Percentiles rank a stretch among this genome's conserved stretches.
Evolutionary conservation across 2,329 filamentous ascomycete species (phyloP).

Genomic region (Fusarium liriodendri): DNA sequence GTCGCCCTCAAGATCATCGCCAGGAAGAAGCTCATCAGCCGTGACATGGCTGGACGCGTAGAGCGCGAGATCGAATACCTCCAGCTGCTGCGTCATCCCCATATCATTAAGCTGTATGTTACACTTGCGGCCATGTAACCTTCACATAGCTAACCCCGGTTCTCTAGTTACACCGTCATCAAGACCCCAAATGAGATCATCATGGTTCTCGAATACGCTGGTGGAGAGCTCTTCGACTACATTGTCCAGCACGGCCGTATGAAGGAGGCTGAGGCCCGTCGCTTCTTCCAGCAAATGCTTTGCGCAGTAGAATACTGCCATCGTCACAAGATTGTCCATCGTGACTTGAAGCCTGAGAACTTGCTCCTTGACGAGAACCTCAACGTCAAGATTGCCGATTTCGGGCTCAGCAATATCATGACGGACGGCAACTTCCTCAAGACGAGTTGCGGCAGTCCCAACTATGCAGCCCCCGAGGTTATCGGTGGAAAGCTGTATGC

Average conservation of each 20-base stretch:
- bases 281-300: conserved; percentile 99
- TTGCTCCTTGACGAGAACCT: conserved; percentile 92
- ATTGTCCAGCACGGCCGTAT: conserved; percentile 95
- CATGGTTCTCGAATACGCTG: conserved; percentile 98
- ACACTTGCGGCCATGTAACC: background rate
- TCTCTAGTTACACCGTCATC: conserved; percentile 87
- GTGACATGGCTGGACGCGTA: conserved; percentile 97
- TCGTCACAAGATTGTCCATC: conserved; percentile 97
- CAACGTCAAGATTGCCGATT: conserved; percentile 99
- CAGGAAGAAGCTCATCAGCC: conserved; percentile 92
- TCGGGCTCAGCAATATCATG: conserved; percentile 99
- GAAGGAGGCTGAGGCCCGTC: conserved; percentile 90
- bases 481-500: conserved; percentile 98
- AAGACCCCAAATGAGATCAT: conserved; percentile 95
- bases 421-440: conserved; percentile 99
- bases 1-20: conserved; percentile 98
- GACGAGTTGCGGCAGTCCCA: conserved; percentile 97
- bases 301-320: conserved; percentile 99
- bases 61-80: conserved; percentile 99
- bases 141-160: conserved; percentile 12
- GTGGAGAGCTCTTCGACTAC: conserved; percentile 97
- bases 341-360: conserved; percentile 97
- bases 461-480: conserved; percentile 97
- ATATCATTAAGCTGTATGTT: conserved; percentile 96
- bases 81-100: conserved; percentile 92